Base-by-base conservation (phyloP, 2,329 filamentous ascomycete genomes). In the Sporothrix pallida region DNA sequence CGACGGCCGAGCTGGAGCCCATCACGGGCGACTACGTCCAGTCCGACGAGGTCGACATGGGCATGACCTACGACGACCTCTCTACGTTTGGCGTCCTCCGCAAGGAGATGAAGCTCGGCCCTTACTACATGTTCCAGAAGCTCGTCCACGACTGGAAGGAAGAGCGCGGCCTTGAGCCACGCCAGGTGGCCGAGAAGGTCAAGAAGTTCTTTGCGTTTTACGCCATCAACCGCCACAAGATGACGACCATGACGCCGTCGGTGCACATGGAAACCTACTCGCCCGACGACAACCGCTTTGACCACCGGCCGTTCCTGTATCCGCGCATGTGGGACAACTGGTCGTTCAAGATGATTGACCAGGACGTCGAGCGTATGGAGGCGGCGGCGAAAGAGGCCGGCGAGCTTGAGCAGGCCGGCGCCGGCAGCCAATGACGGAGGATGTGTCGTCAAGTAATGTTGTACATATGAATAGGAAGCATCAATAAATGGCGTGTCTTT, bases 1-100 rank as follows among this genome's bases (percentile, higher is more conserved):
- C 89, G 3, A 90, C 89, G 0, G 89, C 89, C 3, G 90, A 91
- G 78, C 83, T 88, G 0, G 81, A 92, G 77, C 92, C 92, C 8
- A 88, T 92, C 65, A 91, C 90, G 0, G 84, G 86, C 1, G 84
- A 84, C 17, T 91, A 92, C 67, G 82, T 85, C 1, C 85, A 86
- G 76, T 81, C 79, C 42, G 84, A 86, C 67, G 85, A 87, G 77
- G 83, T 78, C 0, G 85, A 87, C 74, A 87, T 87, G 86, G 84
- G 84, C n/a, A 84, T 87, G 81, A 85, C 84, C 0, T 88, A 88
- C 65, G 80, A 81, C 44, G 85, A 88, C 74, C 80, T 80, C 37
- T 77, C 74, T 1, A 75, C 76, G 12, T 79, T 81, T 71, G 81
- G 80, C 5, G 78, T 79, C 23, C 76, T 87, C 71, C 81, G 85